A percentile compares a stretch with the other conserved stretches of the same genome.
phyloP scores from a whole-genome alignment of 2,329 filamentous ascomycete species.

The Sclerotinia nivalis region DNA sequence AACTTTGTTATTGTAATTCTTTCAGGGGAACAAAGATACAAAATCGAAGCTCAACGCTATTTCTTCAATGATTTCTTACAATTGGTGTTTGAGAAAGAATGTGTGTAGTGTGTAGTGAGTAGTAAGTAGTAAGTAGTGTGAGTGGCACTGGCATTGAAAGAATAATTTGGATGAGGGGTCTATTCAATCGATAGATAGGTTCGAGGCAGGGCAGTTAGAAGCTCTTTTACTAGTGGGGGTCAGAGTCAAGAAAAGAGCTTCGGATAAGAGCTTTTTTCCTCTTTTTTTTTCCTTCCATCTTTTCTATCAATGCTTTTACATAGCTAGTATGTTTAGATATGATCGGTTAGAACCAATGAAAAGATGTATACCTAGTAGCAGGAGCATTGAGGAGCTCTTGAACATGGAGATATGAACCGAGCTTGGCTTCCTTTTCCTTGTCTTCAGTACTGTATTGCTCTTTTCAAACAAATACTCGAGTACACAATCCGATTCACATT shows the following conservation, averaged over 20 bases:
- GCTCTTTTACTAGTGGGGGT: conserved; percentile 7
- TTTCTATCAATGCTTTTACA: neutral
- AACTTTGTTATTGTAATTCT: conserved; percentile 2
- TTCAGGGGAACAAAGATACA: conserved; percentile 12
- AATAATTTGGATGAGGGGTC: conserved; percentile 14
- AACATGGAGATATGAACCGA: neutral
- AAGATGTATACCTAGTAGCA: neutral
- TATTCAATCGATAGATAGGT: neutral
- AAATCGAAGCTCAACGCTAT: conserved; percentile 14
- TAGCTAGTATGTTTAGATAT: neutral
- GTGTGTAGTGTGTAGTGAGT: neutral
- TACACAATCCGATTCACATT: neutral
- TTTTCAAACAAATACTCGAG: neutral
- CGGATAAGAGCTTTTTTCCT: conserved; percentile 12
- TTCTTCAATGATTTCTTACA: conserved; percentile 18
- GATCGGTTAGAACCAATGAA: neutral
- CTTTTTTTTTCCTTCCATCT: neutral
- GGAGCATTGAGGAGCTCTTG: neutral
- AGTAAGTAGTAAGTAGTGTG: neutral
- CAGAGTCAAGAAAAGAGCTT: conserved; percentile 10
- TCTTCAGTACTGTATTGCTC: neutral
- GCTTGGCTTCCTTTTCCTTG: neutral
- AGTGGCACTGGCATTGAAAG: neutral
- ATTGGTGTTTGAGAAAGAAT: conserved; percentile 23
- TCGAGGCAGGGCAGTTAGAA: neutral